Conservation (phyloP, 2,329 filamentous ascomycete species). For the Davidsoniella eucalypti region DNA sequence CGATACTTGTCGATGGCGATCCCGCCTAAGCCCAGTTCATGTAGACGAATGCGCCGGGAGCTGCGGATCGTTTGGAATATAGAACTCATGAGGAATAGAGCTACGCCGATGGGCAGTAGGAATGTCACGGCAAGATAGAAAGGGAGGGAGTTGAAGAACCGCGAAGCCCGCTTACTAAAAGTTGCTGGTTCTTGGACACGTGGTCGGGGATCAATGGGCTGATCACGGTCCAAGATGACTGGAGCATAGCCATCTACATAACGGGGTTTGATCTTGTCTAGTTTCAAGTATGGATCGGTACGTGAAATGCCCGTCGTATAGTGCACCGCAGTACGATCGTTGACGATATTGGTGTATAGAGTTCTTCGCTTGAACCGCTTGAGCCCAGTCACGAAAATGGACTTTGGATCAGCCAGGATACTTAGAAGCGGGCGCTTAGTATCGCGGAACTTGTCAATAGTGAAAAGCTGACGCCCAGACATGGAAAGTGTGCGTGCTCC, state of each 20-base stretch:
- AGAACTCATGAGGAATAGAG: slow-evolving; percentile 59
- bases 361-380: slow-evolving; percentile 58
- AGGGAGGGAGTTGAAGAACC: slow-evolving; percentile 29
- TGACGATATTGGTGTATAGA: slow-evolving; percentile 73
- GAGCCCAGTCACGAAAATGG: slow-evolving; percentile 71
- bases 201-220: slow-evolving; percentile 33
- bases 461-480: slow-evolving; percentile 71
- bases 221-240: slow-evolving; percentile 53
- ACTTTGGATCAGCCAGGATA: slow-evolving; percentile 65
- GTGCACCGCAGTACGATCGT: slow-evolving; percentile 67
- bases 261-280: slow-evolving; percentile 35
- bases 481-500: slow-evolving; percentile 66
- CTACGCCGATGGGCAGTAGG: slow-evolving; percentile 57
- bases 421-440: slow-evolving; percentile 67
- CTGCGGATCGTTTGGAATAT: slow-evolving; percentile 62
- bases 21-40: slow-evolving; percentile 55
- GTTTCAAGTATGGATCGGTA: slow-evolving; percentile 56
- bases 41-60: slow-evolving; percentile 54
- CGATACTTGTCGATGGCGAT: slow-evolving; percentile 55
- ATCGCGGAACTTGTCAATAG: slow-evolving; percentile 69
- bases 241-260: slow-evolving; percentile 58
- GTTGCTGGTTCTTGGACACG: slow-evolving; percentile 17
- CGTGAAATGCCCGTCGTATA: slow-evolving; percentile 69
- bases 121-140: slow-evolving; percentile 47
- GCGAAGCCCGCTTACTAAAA: slow-evolving; percentile 22